Base-by-base conservation (phyloP, 768 basidiomycete species). In the Coprinellus micaceus region DNA sequence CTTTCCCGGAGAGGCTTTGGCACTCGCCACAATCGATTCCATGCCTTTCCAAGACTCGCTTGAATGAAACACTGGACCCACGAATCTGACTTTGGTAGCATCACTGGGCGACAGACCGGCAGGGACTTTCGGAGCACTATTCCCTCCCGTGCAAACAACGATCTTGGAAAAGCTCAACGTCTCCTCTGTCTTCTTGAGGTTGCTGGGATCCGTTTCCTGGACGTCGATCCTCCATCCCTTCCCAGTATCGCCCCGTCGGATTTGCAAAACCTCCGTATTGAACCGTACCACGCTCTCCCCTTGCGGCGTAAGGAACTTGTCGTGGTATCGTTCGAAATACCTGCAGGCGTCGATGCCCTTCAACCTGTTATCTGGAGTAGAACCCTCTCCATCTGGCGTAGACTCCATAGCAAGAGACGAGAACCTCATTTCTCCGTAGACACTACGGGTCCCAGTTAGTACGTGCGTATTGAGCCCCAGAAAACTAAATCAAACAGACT, bases 71-170 rank as follows among this genome's bases (percentile, higher is more conserved):
- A 85, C 75, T 0, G 69, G 71, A 0, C 81, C 82, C 0, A 52
- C 50, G 59, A 82, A 86, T 3, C 69, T 64, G 6, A 67, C 70
- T 6, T 59, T 56, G n/a, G 67, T 54, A 0, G 81, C 82, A 4
- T 74, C 62, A 1, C 60, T 61, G 1, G 69, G 61, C 0, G 77
- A 74, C 19, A 86, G 62, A 1, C 58, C 21, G 0, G 62, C 44
- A 0, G 86, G 84, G 19, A 85, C 65, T 12, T 66, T 66, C 0
- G 85, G 76, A 22, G 67, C 72, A 58, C 79, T 82, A 58, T 80
- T 84, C 19, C 84, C 86, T 84, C 85, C 86, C 3, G 83, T 85
- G 53, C 83, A 84, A 45, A 88, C 67, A 7, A 88, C 75, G 19
- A 88, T 69, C 28, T 75, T 77, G 25, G 75, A 69, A 57, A 79